Conservation (phyloP, 2,329 filamentous ascomycete species). For the Didymellaceae sp. region DNA sequence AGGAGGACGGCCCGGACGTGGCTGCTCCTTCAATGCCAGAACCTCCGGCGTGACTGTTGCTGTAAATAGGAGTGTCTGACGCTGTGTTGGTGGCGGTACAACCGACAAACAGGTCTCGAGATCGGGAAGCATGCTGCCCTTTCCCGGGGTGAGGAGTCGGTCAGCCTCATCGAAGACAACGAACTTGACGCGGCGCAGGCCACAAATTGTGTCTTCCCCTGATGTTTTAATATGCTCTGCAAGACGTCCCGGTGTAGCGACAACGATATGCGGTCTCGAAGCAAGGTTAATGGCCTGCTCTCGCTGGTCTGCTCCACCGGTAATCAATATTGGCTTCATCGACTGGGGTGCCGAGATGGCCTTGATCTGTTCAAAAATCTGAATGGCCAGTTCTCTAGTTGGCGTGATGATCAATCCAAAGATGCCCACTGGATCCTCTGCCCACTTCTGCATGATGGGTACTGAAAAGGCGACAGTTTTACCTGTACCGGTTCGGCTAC, state of each 20-base stretch:
- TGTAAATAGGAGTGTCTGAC: constrained; percentile 96
- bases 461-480: constrained; percentile 97
- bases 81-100: constrained; percentile 75
- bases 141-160: constrained; percentile 75
- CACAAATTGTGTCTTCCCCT: constrained; percentile 86
- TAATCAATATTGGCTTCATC: constrained; percentile 87
- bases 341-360: constrained; percentile 88
- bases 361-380: constrained; percentile 96
- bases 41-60: constrained; percentile 95
- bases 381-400: constrained; percentile 82
- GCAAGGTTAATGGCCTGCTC: constrained; percentile 84
- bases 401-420: constrained; percentile 84
- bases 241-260: constrained; percentile 87
- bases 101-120: constrained; percentile 86
- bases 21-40: constrained; percentile 79
- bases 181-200: constrained; percentile 77
- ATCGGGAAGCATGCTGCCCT: constrained; percentile 92
- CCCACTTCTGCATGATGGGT: constrained; percentile 92
- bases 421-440: constrained; percentile 88
- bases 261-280: constrained; percentile 85
- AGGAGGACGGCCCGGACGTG: constrained; percentile 74
- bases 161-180: constrained; percentile 97
- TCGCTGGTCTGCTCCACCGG: constrained; percentile 91
- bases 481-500: constrained; percentile 91
- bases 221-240: constrained; percentile 94